A percentile compares a stretch with the other conserved stretches of the same genome.
Evolutionary conservation across 495 filamentous ascomycete species (phyloP).

Genomic region (Penicillium longicatenatum): DNA sequence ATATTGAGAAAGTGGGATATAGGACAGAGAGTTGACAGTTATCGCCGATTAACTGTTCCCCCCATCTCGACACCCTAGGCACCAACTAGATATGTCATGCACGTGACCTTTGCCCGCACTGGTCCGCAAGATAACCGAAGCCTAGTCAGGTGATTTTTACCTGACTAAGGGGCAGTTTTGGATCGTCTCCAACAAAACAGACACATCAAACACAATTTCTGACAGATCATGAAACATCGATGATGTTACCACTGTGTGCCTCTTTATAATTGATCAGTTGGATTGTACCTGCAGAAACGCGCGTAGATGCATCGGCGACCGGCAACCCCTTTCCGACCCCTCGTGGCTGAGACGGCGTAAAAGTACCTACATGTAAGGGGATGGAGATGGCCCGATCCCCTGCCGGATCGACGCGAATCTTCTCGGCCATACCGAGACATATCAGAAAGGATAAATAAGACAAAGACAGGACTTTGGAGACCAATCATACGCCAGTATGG

Average conservation of each 20-base stretch:
- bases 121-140: neutral
- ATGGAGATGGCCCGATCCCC: slow-evolving; percentile 20
- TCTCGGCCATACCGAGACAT: neutral
- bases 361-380: slow-evolving; percentile 15
- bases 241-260: neutral
- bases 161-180: too few relatives aligned
- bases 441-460: slow-evolving; percentile 5
- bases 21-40: slow-evolving; percentile 4
- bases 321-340: slow-evolving; percentile 14
- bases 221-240: neutral
- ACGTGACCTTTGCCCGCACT: neutral
- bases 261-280: neutral
- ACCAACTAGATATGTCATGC: neutral
- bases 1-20: slow-evolving; percentile 13
- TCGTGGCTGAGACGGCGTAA: slow-evolving; percentile 23
- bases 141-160: too few relatives aligned
- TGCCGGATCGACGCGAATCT: slow-evolving; percentile 23
- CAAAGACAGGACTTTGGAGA: neutral
- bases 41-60: slow-evolving; percentile 1
- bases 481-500: slow-evolving; percentile 2
- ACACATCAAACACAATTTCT: neutral
- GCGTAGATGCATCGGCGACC: slow-evolving; percentile 7
- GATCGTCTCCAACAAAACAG: neutral
- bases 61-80: slow-evolving; percentile 5
- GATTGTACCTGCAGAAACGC: neutral